Evolutionary conservation across 768 basidiomycete species (phyloP).

Genomic region (Russula ochroleuca): DNA sequence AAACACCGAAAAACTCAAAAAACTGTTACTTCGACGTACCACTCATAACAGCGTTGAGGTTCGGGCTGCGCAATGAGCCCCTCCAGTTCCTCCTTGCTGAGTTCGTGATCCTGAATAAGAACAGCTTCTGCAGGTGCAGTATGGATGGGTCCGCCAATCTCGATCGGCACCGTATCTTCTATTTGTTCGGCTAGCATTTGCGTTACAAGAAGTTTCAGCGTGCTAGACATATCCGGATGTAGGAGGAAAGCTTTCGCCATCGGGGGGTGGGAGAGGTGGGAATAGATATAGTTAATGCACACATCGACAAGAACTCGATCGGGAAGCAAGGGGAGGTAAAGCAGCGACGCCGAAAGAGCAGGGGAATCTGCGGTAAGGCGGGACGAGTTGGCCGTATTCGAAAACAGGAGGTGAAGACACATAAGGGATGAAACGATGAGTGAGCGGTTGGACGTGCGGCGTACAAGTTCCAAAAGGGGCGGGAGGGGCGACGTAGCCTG

Average conservation of each 20-base stretch:
- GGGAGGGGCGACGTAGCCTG: constrained; percentile 47
- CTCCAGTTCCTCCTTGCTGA: constrained; percentile 67
- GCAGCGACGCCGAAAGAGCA: constrained; percentile 58
- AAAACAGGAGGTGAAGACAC: constrained; percentile 57
- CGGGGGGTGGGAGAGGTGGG: constrained; percentile 66
- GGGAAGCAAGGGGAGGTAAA: constrained; percentile 66
- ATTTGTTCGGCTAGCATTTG: constrained; percentile 68
- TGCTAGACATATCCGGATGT: constrained; percentile 63
- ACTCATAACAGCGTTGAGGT: constrained; percentile 78
- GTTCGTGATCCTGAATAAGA: constrained; percentile 54
- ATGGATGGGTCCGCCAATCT: constrained; percentile 55
- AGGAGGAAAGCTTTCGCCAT: constrained; percentile 77
- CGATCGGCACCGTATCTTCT: constrained; percentile 60
- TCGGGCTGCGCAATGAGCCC: constrained; percentile 54
- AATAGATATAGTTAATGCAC: constrained; percentile 68
- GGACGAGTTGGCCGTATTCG: constrained; percentile 52
- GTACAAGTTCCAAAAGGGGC: constrained; percentile 52
- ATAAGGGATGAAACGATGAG: constrained; percentile 64
- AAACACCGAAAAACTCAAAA: not conserved
- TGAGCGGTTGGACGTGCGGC: constrained; percentile 63
- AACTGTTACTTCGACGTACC: constrained; percentile 43
- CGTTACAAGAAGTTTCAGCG: constrained; percentile 62
- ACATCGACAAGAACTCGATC: constrained; percentile 70
- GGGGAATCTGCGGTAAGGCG: constrained; percentile 54
- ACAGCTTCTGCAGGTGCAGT: constrained; percentile 51